These are phyloP conservation scores for Brachypodium distachyon DNA, from an alignment of 202 grass and related monocot species.

Conservation along the genomic window DNA sequence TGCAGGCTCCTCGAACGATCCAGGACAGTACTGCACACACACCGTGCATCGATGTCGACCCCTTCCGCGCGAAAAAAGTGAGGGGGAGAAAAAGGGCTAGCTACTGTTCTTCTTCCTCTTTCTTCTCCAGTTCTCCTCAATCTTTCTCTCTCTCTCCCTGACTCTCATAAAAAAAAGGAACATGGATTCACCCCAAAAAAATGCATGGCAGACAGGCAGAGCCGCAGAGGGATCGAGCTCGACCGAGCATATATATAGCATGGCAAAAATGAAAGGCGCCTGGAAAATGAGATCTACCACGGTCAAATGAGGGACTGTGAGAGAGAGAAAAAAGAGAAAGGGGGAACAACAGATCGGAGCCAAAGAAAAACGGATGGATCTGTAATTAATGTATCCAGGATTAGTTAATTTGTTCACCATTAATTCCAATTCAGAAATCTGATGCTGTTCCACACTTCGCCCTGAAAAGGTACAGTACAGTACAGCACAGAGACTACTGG, in stretches of 20 bases:
- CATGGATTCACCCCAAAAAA: slow-evolving; percentile 4
- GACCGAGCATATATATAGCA: too few relatives aligned
- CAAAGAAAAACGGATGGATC: neutral
- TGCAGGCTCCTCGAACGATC: too few relatives aligned
- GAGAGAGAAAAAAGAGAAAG: too few relatives aligned
- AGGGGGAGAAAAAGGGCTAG: slow-evolving; percentile 21
- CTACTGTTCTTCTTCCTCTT: slow-evolving; percentile 50
- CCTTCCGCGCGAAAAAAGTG: neutral
- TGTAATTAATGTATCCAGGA: too few relatives aligned
- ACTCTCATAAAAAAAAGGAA: slow-evolving; percentile 4
- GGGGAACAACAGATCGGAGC: neutral
- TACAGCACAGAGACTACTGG: too few relatives aligned
- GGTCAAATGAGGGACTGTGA: neutral
- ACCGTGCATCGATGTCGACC: neutral
- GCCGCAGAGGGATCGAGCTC: neutral
- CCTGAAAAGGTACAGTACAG: neutral
- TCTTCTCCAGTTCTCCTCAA: neutral
- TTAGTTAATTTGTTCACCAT: neutral
- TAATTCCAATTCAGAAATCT: neutral
- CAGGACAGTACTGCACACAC: neutral
- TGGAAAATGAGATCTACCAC: neutral
- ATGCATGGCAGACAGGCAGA: neutral
- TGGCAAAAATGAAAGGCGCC: neutral
- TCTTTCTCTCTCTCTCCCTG: neutral
- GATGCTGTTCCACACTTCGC: neutral